These are phyloP conservation scores for Anacardium occidentale DNA, from an alignment of 345 rosid genomes.

Conservation along the genomic window DNA sequence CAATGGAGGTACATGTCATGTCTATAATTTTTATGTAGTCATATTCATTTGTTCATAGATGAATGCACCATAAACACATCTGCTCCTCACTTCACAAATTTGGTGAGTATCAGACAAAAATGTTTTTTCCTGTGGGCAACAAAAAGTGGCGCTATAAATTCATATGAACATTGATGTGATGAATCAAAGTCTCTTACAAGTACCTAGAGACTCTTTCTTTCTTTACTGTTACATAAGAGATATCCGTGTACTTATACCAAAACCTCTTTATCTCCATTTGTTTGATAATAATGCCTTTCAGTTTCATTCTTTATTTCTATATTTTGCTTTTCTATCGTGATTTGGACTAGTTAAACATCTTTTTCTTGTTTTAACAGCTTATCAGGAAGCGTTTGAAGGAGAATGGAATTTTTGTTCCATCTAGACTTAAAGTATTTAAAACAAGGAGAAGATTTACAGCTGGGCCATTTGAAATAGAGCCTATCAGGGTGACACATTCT, in stretches of 20 bases:
- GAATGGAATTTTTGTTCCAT: conserved; percentile 84
- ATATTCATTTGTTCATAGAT: not conserved
- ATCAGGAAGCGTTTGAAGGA: conserved; percentile 94
- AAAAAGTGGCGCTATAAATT: conserved; percentile 8
- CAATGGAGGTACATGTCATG: conserved; percentile 77
- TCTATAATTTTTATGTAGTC: not conserved
- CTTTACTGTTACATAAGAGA: not conserved
- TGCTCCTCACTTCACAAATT: not conserved
- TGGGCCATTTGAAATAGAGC: conserved; percentile 98
- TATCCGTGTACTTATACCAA: not conserved
- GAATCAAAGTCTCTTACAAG: conserved; percentile 12
- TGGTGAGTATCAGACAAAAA: not conserved
- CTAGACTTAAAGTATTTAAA: conserved; percentile 77
- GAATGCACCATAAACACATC: not conserved
- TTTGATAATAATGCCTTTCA: conserved; percentile 1
- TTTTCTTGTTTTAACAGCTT: conserved; percentile 50
- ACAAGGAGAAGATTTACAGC: conserved; percentile 72
- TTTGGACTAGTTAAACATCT: conserved; percentile 11
- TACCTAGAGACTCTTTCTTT: conserved; percentile 10
- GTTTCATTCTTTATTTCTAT: conserved; percentile 1
- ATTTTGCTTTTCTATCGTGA: conserved; percentile 10
- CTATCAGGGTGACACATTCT: conserved; percentile 91
- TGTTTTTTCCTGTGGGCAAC: not conserved
- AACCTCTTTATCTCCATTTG: not conserved
- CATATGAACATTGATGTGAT: conserved; percentile 8